A percentile compares a stretch with the other conserved stretches of the same genome.
These are phyloP conservation scores for Fragaria nilgerrensis DNA, from an alignment of 306 rosid species.

Conservation along the genomic window DNA sequence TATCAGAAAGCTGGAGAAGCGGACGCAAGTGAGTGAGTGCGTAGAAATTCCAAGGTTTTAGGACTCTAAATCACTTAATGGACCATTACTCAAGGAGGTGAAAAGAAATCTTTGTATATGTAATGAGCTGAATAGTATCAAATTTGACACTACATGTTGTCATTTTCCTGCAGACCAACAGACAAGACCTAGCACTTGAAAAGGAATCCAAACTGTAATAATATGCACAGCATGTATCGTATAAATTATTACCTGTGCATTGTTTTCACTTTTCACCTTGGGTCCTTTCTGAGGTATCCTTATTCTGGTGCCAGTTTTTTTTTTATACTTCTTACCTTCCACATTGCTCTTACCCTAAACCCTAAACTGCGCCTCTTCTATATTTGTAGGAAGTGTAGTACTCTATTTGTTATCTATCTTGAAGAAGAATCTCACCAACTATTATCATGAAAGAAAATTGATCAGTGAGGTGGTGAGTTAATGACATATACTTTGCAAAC, in stretches of 20 bases:
- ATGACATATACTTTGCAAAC: neutral
- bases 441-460: neutral
- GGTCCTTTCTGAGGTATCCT: neutral
- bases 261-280: neutral
- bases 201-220: neutral
- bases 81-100: constrained; percentile 15
- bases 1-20: neutral
- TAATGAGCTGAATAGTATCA: neutral
- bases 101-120: constrained; percentile 32
- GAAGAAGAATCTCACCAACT: neutral
- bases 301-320: neutral
- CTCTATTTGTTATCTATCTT: neutral
- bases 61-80: constrained; percentile 14
- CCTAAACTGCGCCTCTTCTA: neutral
- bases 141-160: constrained; percentile 5
- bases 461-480: neutral
- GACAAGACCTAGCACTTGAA: neutral
- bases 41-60: constrained; percentile 8
- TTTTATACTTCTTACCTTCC: neutral
- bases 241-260: neutral
- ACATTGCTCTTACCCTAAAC: neutral
- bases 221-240: too few species aligned
- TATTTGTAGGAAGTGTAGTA: neutral
- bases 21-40: constrained; percentile 5
- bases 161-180: constrained; percentile 2